Conservation (phyloP, 1,284 basidiomycete species). For the Sporisorium reilianum region DNA sequence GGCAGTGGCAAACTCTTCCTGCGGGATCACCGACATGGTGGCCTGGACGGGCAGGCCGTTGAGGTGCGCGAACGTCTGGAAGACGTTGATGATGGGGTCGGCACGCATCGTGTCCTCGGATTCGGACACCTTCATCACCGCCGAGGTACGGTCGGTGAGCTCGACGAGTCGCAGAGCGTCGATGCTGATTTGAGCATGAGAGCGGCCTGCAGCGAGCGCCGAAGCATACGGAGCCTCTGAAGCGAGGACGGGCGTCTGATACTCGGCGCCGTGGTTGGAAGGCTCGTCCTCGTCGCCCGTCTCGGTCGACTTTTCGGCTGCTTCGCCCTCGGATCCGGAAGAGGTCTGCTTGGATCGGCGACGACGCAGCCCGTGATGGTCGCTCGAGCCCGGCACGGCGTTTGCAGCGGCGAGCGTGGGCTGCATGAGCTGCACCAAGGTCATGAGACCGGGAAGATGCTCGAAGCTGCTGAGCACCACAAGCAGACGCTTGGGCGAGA, state of each 20-base stretch:
- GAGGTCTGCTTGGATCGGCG: slow-evolving; percentile 30
- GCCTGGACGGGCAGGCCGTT: slow-evolving; percentile 77
- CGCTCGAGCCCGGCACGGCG: slow-evolving; percentile 3
- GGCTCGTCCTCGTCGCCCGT: slow-evolving; percentile 28
- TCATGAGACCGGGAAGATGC: slow-evolving; percentile 77
- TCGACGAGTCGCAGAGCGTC: slow-evolving; percentile 72
- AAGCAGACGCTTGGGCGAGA: slow-evolving; percentile 74
- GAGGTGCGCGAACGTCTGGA: slow-evolving; percentile 82
- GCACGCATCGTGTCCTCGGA: slow-evolving; percentile 77
- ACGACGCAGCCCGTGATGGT: slow-evolving; percentile 25
- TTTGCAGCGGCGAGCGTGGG: slow-evolving; percentile 56
- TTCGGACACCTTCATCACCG: slow-evolving; percentile 83
- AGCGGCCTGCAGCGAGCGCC: slow-evolving; percentile 14
- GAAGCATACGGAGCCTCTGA: slow-evolving; percentile 42
- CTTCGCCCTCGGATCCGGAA: slow-evolving; percentile 25
- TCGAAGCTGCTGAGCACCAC: slow-evolving; percentile 92
- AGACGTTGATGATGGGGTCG: slow-evolving; percentile 84
- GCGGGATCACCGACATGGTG: slow-evolving; percentile 77
- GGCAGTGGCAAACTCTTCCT: slow-evolving; percentile 78
- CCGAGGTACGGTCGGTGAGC: slow-evolving; percentile 85
- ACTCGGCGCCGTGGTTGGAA: slow-evolving; percentile 37
- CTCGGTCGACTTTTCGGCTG: slow-evolving; percentile 29
- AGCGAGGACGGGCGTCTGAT: slow-evolving; percentile 42
- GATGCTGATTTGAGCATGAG: slow-evolving; percentile 50
- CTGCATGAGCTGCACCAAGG: slow-evolving; percentile 72